Conservation (phyloP, 2,329 filamentous ascomycete genomes). For the Nothophaeocryptopus gaeumannii region DNA sequence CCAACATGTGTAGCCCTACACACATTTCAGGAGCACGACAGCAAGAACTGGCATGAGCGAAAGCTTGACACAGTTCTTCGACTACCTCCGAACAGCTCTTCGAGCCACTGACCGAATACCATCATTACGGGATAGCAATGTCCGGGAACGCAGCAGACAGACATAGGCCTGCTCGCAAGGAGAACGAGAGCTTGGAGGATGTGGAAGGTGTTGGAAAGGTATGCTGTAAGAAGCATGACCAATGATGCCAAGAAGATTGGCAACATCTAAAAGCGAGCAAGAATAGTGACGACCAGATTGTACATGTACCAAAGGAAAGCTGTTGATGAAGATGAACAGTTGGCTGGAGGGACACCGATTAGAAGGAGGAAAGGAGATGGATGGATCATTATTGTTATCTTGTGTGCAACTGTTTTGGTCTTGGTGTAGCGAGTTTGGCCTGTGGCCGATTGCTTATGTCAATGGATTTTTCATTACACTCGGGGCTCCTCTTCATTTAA, state of each 20-base stretch:
- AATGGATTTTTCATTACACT: no score
- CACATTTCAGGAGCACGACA: constrained; percentile 18
- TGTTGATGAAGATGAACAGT: constrained; percentile 3
- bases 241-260: background rate
- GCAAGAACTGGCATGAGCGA: constrained; percentile 12
- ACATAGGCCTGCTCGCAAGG: background rate
- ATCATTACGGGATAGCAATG: constrained; percentile 16
- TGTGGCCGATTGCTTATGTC: no score
- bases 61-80: constrained; percentile 12
- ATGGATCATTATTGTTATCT: constrained; percentile 8
- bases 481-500: no score
- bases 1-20: constrained; percentile 8
- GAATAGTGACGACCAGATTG: constrained; percentile 6
- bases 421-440: constrained; percentile 8
- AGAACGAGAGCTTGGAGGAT: constrained; percentile 2
- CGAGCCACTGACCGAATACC: constrained; percentile 27
- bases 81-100: constrained; percentile 5
- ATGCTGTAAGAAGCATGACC: constrained; percentile 14
- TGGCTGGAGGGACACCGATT: constrained; percentile 31
- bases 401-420: constrained; percentile 4
- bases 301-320: constrained; percentile 2
- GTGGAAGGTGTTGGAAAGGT: constrained; percentile 6
- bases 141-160: background rate
- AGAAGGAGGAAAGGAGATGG: background rate
- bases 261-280: background rate